Evolutionary conservation across 495 filamentous ascomycete species (phyloP).

Genomic region (Penicillium simplicissimum): DNA sequence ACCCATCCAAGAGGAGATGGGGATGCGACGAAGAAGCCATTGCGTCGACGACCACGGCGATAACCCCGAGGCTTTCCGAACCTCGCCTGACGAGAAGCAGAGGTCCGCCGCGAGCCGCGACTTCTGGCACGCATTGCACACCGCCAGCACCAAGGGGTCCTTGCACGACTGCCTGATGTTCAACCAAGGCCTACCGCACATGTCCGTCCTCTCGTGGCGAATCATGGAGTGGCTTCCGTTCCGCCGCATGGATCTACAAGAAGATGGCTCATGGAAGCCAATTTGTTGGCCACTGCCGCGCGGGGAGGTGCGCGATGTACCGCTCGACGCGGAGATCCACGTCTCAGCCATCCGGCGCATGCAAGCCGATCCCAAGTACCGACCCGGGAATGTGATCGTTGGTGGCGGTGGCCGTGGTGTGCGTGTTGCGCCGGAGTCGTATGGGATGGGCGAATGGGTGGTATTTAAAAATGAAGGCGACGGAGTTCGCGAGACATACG

Average conservation of each 20-base stretch:
- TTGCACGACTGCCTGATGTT: constrained; percentile 78
- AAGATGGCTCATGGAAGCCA: constrained; percentile 76
- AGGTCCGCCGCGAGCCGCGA: constrained; percentile 35
- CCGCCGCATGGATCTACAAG: constrained; percentile 74
- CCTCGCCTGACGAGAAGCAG: constrained; percentile 28
- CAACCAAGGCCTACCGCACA: constrained; percentile 57
- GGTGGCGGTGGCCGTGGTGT: constrained; percentile 78
- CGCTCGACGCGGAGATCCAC: constrained; percentile 68
- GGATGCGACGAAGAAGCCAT: constrained; percentile 29
- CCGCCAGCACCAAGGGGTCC: constrained; percentile 58
- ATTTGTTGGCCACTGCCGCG: constrained; percentile 79
- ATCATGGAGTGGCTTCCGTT: constrained; percentile 87
- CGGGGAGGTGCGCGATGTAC: constrained; percentile 82
- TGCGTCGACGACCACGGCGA: constrained; percentile 25
- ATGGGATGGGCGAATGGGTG: constrained; percentile 75
- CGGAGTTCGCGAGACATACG: constrained; percentile 62
- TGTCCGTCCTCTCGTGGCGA: constrained; percentile 71
- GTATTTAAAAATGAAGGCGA: constrained; percentile 63
- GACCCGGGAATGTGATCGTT: constrained; percentile 79
- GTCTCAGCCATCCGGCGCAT: constrained; percentile 73
- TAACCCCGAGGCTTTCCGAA: constrained; percentile 20
- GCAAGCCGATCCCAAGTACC: constrained; percentile 62
- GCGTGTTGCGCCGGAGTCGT: constrained; percentile 56
- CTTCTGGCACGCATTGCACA: constrained; percentile 59
- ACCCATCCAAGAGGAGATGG: constrained; percentile 46